Conservation (phyloP, 2,329 filamentous ascomycete genomes). For the Gremmenia infestans region DNA sequence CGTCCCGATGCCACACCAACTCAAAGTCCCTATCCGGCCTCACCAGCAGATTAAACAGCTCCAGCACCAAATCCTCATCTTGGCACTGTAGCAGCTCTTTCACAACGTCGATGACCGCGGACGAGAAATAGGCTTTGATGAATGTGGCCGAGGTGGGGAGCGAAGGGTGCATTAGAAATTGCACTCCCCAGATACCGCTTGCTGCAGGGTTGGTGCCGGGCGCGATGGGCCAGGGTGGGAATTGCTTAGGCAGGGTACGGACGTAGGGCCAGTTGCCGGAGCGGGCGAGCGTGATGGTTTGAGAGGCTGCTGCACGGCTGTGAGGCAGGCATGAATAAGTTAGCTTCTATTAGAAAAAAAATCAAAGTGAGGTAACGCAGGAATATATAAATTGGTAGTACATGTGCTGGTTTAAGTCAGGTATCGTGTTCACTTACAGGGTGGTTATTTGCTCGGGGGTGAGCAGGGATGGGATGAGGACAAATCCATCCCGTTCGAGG, state of each 20-base stretch:
- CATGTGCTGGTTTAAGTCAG: no score
- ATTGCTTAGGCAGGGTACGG: slow-evolving; percentile 83
- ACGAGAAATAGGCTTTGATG: slow-evolving; percentile 66
- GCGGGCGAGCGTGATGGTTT: slow-evolving; percentile 57
- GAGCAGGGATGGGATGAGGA: slow-evolving; percentile 64
- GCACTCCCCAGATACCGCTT: slow-evolving; percentile 81
- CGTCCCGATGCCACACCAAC: slow-evolving; percentile 81
- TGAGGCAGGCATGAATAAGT: no score
- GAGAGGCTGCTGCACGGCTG: slow-evolving; percentile 48
- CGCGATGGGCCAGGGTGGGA: slow-evolving; percentile 72
- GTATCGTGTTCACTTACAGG: slow-evolving; percentile 35
- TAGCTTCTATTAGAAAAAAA: no score
- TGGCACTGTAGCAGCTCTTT: slow-evolving; percentile 54
- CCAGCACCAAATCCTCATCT: slow-evolving; percentile 71
- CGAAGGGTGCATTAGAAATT: slow-evolving; percentile 74
- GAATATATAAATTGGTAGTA: no score
- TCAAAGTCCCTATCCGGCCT: slow-evolving; percentile 66
- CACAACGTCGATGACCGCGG: slow-evolving; percentile 56
- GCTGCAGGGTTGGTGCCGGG: slow-evolving; percentile 37
- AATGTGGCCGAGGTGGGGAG: slow-evolving; percentile 60
- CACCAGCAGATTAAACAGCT: slow-evolving; percentile 82
- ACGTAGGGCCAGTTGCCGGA: slow-evolving; percentile 74
- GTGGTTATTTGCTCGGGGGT: slow-evolving; percentile 46
- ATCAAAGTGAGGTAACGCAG: no score
- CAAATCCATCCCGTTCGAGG: slow-evolving; percentile 70